Percentiles rank a stretch among this genome's conserved stretches.
phyloP scores from a whole-genome alignment of 352 stramenopile species.

The Globisporangium acanthophoron region DNA sequence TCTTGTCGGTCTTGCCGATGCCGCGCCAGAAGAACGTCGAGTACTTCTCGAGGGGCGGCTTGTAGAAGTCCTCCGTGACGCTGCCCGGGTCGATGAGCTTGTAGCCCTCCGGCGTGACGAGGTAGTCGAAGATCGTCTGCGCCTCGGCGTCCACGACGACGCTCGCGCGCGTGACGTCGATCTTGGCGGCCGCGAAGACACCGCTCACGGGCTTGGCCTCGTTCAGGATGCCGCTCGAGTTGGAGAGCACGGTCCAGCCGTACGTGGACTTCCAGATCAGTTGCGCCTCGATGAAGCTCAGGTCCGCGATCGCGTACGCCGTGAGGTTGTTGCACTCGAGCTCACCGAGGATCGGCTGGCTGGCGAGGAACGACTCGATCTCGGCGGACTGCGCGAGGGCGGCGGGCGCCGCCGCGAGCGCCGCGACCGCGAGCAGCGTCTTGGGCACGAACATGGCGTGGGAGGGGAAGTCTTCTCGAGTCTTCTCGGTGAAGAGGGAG shows the following conservation, averaged over 20 bases:
- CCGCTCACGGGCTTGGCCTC: slow-evolving; percentile 26
- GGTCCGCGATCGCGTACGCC: slow-evolving; percentile 16
- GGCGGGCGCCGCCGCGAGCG: slow-evolving; percentile 4
- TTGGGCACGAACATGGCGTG: slow-evolving; percentile 19
- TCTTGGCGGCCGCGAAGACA: slow-evolving; percentile 17
- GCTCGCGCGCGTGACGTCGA: slow-evolving; percentile 20
- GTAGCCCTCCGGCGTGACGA: slow-evolving; percentile 26
- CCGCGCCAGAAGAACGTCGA: slow-evolving; percentile 19
- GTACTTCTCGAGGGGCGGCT: slow-evolving; percentile 21
- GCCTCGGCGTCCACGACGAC: slow-evolving; percentile 19
- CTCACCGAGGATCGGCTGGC: slow-evolving; percentile 22
- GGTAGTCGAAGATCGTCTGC: slow-evolving; percentile 28
- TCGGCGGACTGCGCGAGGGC: slow-evolving; percentile 2
- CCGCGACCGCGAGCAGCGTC: slow-evolving; percentile 11
- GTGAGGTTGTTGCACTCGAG: slow-evolving; percentile 14
- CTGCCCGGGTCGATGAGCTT: slow-evolving; percentile 28
- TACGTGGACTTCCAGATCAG: slow-evolving; percentile 19
- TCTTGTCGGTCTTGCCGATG: slow-evolving; percentile 17
- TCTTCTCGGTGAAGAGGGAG: slow-evolving; percentile 1
- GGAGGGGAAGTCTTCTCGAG: background rate
- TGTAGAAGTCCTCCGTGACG: slow-evolving; percentile 25
- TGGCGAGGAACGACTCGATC: background rate
- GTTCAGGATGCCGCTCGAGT: slow-evolving; percentile 24
- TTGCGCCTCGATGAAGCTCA: slow-evolving; percentile 21
- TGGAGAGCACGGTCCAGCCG: slow-evolving; percentile 21